Conservation (phyloP, 768 basidiomycete species). For the Hericium rajendrae region DNA sequence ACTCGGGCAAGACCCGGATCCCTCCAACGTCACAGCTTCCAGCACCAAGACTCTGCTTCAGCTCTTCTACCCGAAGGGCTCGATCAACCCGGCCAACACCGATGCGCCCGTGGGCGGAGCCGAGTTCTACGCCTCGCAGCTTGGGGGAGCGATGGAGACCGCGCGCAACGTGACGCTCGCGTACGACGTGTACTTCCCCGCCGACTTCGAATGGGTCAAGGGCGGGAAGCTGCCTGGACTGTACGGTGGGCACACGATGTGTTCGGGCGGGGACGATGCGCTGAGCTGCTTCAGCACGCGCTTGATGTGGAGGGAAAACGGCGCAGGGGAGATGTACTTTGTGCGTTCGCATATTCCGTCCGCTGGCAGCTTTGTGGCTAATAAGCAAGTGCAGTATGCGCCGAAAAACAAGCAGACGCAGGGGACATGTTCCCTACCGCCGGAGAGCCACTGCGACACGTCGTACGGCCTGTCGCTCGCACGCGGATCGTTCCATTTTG, state of each 20-base stretch:
- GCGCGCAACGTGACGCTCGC: conserved; percentile 46
- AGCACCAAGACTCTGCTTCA: conserved; percentile 32
- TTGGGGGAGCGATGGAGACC: conserved; percentile 25
- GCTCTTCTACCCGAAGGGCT: conserved; percentile 57
- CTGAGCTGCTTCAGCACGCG: conserved; percentile 73
- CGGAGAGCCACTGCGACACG: conserved; percentile 51
- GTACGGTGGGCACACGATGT: conserved; percentile 56
- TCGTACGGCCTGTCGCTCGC: conserved; percentile 69
- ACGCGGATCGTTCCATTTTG: conserved; percentile 59
- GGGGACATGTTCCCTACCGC: conserved; percentile 45
- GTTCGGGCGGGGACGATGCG: conserved; percentile 70
- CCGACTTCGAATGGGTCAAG: conserved; percentile 65
- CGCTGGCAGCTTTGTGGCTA: not conserved
- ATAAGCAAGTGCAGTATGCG: conserved; percentile 45
- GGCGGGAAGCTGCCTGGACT: conserved; percentile 83
- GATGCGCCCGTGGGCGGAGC: conserved; percentile 53
- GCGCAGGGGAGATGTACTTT: conserved; percentile 68
- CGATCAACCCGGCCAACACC: conserved; percentile 50
- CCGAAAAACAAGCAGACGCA: conserved; percentile 60
- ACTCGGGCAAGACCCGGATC: no score
- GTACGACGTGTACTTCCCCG: conserved; percentile 74
- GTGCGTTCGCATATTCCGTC: conserved; percentile 23
- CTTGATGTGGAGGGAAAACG: conserved; percentile 69
- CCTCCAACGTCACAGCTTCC: not conserved
- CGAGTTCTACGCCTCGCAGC: conserved; percentile 51